Percentiles rank a stretch among this genome's conserved stretches.
Evolutionary conservation across 2,329 filamentous ascomycete genomes (phyloP).

Genomic region (Calcarisporium arbuscula): DNA sequence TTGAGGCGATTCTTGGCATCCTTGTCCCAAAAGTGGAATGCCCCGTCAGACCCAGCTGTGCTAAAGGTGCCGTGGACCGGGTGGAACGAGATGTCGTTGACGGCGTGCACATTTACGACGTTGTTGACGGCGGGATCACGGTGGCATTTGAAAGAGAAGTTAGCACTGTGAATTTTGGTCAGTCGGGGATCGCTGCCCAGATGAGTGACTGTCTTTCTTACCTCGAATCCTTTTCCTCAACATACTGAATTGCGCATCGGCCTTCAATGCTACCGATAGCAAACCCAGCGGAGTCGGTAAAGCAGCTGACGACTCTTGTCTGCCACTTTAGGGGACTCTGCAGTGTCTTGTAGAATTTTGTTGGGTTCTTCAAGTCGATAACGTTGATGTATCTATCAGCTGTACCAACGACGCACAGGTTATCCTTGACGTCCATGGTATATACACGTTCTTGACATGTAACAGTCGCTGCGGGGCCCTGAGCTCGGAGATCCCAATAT

Average conservation of each 20-base stretch:
- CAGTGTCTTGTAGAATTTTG: conserved; percentile 90
- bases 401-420: conserved; percentile 84
- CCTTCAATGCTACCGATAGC: conserved; percentile 96
- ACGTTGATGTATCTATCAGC: conserved; percentile 96
- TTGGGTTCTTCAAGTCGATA: conserved; percentile 81
- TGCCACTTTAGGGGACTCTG: conserved; percentile 98
- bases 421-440: conserved; percentile 83
- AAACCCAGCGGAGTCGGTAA: conserved; percentile 84
- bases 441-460: conserved; percentile 75
- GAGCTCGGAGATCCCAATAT: conserved; percentile 75
- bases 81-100: conserved; percentile 98
- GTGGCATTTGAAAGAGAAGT: conserved; percentile 99
- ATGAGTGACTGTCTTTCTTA: no score
- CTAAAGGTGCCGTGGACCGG: conserved; percentile 96
- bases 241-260: conserved; percentile 95
- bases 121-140: conserved; percentile 72
- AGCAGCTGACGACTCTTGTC: conserved; percentile 91
- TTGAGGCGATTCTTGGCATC: conserved; percentile 84
- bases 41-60: conserved; percentile 90
- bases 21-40: conserved; percentile 96
- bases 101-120: conserved; percentile 82
- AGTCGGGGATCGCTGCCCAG: neutral
- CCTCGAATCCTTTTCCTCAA: conserved; percentile 87
- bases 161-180: conserved; percentile 49
- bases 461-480: conserved; percentile 58